phyloP scores from a whole-genome alignment of 2,329 filamentous ascomycete genomes.

The Blastomyces percursus region DNA sequence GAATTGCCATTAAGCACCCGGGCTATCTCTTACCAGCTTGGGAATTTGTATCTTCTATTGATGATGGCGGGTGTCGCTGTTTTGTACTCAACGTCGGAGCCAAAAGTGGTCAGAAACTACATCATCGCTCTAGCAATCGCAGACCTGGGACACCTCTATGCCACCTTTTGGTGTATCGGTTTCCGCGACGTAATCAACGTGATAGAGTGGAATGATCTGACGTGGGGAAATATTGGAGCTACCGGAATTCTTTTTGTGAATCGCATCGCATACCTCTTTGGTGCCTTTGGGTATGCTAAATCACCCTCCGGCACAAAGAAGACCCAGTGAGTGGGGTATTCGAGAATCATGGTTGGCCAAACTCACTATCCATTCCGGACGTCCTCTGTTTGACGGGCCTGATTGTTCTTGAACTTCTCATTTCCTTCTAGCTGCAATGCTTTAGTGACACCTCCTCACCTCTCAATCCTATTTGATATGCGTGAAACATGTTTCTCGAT shows the following conservation, averaged over 20 bases:
- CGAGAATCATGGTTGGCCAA: neutral
- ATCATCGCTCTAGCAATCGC: constrained; percentile 53
- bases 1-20: constrained; percentile 30
- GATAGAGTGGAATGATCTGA: constrained; percentile 54
- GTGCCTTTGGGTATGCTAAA: constrained; percentile 44
- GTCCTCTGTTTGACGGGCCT: neutral
- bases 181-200: constrained; percentile 44
- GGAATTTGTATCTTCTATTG: constrained; percentile 58
- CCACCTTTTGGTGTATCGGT: constrained; percentile 51
- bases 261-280: constrained; percentile 48
- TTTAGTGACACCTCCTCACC: neutral
- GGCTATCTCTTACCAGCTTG: constrained; percentile 56
- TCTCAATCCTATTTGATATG: neutral
- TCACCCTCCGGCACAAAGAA: constrained; percentile 18
- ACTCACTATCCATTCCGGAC: neutral
- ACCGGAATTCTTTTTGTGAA: constrained; percentile 51
- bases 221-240: constrained; percentile 61
- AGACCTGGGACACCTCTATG: constrained; percentile 56
- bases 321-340: constrained; percentile 1
- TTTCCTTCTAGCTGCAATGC: neutral
- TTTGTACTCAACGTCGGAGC: constrained; percentile 53
- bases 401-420: neutral
- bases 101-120: constrained; percentile 56
- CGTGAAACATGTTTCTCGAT: neutral
- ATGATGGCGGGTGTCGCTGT: constrained; percentile 54